Conservation (phyloP, 192 early-diverging fungal species). For the Umbelopsis vinacea region DNA sequence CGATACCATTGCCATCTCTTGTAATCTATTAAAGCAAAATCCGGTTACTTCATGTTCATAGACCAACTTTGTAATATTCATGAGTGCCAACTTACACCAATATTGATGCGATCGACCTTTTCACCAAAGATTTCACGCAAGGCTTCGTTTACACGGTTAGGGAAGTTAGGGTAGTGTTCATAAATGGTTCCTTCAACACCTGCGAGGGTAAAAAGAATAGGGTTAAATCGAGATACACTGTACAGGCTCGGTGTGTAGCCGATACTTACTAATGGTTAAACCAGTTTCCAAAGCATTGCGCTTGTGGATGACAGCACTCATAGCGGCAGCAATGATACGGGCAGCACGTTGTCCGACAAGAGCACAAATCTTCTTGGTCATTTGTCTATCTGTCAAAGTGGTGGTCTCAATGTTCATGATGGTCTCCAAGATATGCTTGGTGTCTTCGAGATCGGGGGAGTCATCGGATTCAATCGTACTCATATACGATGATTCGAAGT, state of each 20-base stretch:
- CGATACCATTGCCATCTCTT: conserved; percentile 75
- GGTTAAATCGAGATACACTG: conserved; percentile 30
- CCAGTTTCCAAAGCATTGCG: conserved; percentile 34
- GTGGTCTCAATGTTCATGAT: conserved; percentile 69
- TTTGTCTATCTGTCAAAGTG: conserved; percentile 78
- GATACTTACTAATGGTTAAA: conserved; percentile 39
- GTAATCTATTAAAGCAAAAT: conserved; percentile 21
- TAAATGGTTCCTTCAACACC: conserved; percentile 68
- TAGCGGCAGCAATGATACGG: conserved; percentile 72
- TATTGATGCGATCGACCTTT: conserved; percentile 37
- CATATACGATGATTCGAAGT: conserved; percentile 79
- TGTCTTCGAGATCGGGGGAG: conserved; percentile 64
- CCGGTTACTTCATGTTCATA: not conserved
- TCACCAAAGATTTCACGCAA: conserved; percentile 33
- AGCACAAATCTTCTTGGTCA: conserved; percentile 79
- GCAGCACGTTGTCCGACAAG: conserved; percentile 86
- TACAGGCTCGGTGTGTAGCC: too few species aligned
- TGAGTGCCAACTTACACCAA: conserved; percentile 34
- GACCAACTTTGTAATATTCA: too few species aligned
- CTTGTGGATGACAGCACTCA: conserved; percentile 68
- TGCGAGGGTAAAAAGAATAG: conserved; percentile 43
- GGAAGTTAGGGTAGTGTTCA: conserved; percentile 63
- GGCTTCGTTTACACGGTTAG: conserved; percentile 24
- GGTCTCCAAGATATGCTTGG: conserved; percentile 73
- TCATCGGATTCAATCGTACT: conserved; percentile 73